Evolutionary conservation across 257 asterid genomes (phyloP).

Genomic region (Catharanthus roseus): DNA sequence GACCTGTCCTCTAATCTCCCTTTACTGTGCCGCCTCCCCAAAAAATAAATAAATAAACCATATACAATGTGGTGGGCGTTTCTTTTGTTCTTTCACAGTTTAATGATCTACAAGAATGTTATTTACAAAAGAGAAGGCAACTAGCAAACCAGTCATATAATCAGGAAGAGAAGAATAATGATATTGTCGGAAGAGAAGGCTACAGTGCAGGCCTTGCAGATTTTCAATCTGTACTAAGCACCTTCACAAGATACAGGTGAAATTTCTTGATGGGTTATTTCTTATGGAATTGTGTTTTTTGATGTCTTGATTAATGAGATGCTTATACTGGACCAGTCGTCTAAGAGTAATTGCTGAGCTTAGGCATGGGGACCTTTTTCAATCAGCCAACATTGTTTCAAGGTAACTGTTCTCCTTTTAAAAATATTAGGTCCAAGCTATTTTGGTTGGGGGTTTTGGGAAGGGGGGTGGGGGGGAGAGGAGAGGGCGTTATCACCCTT

Average conservation of each 20-base stretch:
- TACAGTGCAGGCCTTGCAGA: conserved; percentile 66
- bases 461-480: no score
- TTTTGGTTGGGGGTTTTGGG: neutral
- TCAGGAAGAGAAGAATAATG: conserved; percentile 37
- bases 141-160: conserved; percentile 31
- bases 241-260: conserved; percentile 80
- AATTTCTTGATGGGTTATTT: conserved; percentile 8
- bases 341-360: conserved; percentile 80
- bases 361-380: conserved; percentile 75
- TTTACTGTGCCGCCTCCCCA: neutral
- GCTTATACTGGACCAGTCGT: conserved; percentile 50
- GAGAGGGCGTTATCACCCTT: neutral
- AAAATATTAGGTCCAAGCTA: neutral
- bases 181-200: conserved; percentile 50
- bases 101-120: conserved; percentile 79
- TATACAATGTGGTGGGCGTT: conserved; percentile 17
- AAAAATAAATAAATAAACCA: neutral
- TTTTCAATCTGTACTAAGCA: conserved; percentile 74
- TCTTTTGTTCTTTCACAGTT: conserved; percentile 41
- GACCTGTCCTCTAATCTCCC: neutral
- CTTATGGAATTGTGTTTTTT: neutral
- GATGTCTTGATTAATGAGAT: neutral
- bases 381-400: conserved; percentile 79
- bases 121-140: conserved; percentile 72
- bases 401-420: conserved; percentile 43